Evolutionary conservation across 1,139 yeast species (phyloP).

Genomic region (Keqinozyma sinolaborantium): DNA sequence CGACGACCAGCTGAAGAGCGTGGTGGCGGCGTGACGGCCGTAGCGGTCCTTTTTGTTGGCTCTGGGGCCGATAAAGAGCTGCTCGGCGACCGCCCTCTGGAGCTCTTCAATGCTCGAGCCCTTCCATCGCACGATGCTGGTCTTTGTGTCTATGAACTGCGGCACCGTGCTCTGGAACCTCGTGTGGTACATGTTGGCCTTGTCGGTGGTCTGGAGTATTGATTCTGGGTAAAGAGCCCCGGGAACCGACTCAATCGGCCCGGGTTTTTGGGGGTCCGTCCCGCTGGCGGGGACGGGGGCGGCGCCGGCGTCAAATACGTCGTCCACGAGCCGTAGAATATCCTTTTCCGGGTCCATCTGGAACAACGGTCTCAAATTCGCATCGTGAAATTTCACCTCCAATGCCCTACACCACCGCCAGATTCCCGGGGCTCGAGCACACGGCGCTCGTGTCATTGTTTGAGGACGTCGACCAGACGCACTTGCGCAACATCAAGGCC

Average conservation of each 20-base stretch:
- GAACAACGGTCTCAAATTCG: background rate
- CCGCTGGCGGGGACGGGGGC: too few species aligned
- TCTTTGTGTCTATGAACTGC: slow-evolving; percentile 26
- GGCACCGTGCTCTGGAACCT: slow-evolving; percentile 33
- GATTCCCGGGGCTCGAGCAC: slow-evolving; percentile 31
- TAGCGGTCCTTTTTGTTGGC: slow-evolving; percentile 9
- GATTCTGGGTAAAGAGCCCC: slow-evolving; percentile 28
- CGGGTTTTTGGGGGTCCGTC: too few species aligned
- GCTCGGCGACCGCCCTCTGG: slow-evolving; percentile 25
- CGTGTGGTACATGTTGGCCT: slow-evolving; percentile 29
- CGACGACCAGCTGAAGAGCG: slow-evolving; percentile 44
- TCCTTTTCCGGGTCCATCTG: background rate
- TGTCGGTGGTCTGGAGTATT: slow-evolving; percentile 27
- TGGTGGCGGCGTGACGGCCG: slow-evolving; percentile 20
- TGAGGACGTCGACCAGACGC: slow-evolving; percentile 14
- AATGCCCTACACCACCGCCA: slow-evolving; percentile 3
- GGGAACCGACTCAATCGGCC: too few species aligned
- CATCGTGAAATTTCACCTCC: background rate
- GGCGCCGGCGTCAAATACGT: background rate
- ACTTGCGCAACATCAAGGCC: slow-evolving; percentile 22
- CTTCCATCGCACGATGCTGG: slow-evolving; percentile 30
- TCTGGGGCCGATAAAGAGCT: slow-evolving; percentile 21
- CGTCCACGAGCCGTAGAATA: background rate
- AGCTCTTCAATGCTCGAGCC: slow-evolving; percentile 25
- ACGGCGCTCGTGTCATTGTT: slow-evolving; percentile 23